Percentiles rank a stretch among this genome's conserved stretches.
phyloP scores from a whole-genome alignment of 2,329 filamentous ascomycete species.

The Sclerotinia subarctica region DNA sequence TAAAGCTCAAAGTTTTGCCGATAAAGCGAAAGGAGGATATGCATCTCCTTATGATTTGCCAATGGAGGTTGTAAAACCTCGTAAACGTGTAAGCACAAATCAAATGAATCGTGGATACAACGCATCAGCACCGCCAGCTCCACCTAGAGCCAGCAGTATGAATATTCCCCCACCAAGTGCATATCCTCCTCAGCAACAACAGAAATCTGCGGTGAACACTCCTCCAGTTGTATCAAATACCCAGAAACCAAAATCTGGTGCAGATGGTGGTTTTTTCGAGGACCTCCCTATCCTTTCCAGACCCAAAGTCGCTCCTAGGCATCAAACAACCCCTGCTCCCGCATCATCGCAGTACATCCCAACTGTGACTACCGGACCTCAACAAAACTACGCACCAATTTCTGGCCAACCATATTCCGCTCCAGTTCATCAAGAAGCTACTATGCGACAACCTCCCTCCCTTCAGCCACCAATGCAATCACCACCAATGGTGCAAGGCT shows the following conservation, averaged over 20 bases:
- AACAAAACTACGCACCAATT: conserved; percentile 20
- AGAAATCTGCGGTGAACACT: conserved; percentile 14
- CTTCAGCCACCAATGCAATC: conserved; percentile 26
- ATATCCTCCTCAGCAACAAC: conserved; percentile 24
- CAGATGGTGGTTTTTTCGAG: conserved; percentile 63
- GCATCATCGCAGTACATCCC: conserved; percentile 30
- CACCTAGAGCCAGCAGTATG: conserved; percentile 36
- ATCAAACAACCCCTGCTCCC: conserved; percentile 35
- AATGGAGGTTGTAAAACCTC: conserved; percentile 75
- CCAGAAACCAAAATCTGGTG: conserved; percentile 38
- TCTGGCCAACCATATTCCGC: conserved; percentile 11
- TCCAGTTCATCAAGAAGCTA: conserved; percentile 11
- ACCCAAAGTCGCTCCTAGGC: conserved; percentile 59
- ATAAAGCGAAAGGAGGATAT: conserved; percentile 89
- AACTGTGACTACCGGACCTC: conserved; percentile 16
- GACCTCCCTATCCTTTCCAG: conserved; percentile 65
- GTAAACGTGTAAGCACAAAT: conserved; percentile 59
- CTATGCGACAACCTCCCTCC: conserved; percentile 17
- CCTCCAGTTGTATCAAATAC: conserved; percentile 8
- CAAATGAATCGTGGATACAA: conserved; percentile 32
- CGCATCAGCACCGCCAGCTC: conserved; percentile 30
- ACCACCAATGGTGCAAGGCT: conserved; percentile 26
- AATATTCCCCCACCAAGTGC: conserved; percentile 27
- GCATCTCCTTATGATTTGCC: conserved; percentile 93
- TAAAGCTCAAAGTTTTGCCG: conserved; percentile 78